Base-by-base conservation (phyloP, 805 yeast genomes). In the Spathaspora gorwiae region DNA sequence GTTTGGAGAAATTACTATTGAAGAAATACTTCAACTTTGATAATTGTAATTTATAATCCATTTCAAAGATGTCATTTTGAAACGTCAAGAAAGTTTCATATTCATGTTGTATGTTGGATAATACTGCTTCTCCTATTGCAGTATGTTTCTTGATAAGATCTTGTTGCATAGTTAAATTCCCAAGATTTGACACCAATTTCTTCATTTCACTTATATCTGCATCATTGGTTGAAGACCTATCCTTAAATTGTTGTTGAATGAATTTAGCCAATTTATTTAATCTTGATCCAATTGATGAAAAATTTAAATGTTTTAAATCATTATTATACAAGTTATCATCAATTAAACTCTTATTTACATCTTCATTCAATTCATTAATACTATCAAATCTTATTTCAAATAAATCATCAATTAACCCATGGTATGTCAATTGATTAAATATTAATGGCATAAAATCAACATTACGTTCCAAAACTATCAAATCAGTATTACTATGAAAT, bases 401-500 rank as follows among this genome's bases (percentile, higher is more conserved):
- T 10, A 80, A 60, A 54, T 90, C 97, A 59, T 87, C 90, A 15
- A 90, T 68, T 12, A 94, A 68, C 0, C 98, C 99, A 13, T 78
- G 71, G 60, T 90, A 92, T 2, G 89, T 86, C 54, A 90, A 65
- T 55, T 90, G 97, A 26, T 82, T 79, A 44, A 89, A 65, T 9
- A 88, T 55, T 1, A 89, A 83, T 1, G 95, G 80, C 5, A 86
- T 61, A 37, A 79, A 74, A 64, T 92, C 99, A 27, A 83, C 61
- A 43, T 83, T 79, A 40, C 99, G 70, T 57, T 92, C 98, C 15
- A 92, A 57, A 1, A 90, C 83, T 6, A 92, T 72, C 27, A 90
- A 64, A 56, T 92, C 95, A 42, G 81, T 76, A 47, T 82, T 83
- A 39, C 76, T 66, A 9, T 69, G 69, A 32, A 70, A 63, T 44